A percentile compares a stretch with the other conserved stretches of the same genome.
Conservation (phyloP, 1,284 basidiomycete species). For the Malassezia brasiliensis region DNA sequence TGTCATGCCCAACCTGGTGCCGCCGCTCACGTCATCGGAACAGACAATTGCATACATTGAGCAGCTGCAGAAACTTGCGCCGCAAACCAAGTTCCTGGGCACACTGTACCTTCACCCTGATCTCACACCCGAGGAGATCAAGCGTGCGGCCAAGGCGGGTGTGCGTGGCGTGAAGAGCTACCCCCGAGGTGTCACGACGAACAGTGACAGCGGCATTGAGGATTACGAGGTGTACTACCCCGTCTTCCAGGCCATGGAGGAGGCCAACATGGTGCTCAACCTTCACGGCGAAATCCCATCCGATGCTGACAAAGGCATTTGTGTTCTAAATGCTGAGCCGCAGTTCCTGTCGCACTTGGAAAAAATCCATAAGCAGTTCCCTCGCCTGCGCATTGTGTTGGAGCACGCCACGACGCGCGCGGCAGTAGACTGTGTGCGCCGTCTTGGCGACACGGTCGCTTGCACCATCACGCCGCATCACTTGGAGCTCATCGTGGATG, state of each 20-base stretch:
- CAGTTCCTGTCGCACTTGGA: slow-evolving; percentile 79
- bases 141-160: slow-evolving; percentile 56
- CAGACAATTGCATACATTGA: slow-evolving; percentile 72
- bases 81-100: slow-evolving; percentile 78
- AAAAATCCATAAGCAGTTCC: slow-evolving; percentile 74
- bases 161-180: slow-evolving; percentile 81
- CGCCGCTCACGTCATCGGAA: slow-evolving; percentile 77
- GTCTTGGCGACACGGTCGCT: slow-evolving; percentile 62
- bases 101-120: slow-evolving; percentile 87
- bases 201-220: slow-evolving; percentile 92
- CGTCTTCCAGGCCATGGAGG: slow-evolving; percentile 89
- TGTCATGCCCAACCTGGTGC: slow-evolving; percentile 96
- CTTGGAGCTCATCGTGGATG: slow-evolving; percentile 84
- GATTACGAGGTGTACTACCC: slow-evolving; percentile 90
- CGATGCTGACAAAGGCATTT: slow-evolving; percentile 70
- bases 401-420: slow-evolving; percentile 97
- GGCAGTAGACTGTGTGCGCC: slow-evolving; percentile 65
- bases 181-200: slow-evolving; percentile 93
- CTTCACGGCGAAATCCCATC: slow-evolving; percentile 95
- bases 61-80: slow-evolving; percentile 65
- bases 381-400: slow-evolving; percentile 86
- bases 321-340: slow-evolving; percentile 86
- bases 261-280: slow-evolving; percentile 85
- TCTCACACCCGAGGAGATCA: slow-evolving; percentile 81
- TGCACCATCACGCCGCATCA: slow-evolving; percentile 98